These are phyloP conservation scores for Thelonectria olida DNA, from an alignment of 2,329 filamentous ascomycete species.

Conservation along the genomic window DNA sequence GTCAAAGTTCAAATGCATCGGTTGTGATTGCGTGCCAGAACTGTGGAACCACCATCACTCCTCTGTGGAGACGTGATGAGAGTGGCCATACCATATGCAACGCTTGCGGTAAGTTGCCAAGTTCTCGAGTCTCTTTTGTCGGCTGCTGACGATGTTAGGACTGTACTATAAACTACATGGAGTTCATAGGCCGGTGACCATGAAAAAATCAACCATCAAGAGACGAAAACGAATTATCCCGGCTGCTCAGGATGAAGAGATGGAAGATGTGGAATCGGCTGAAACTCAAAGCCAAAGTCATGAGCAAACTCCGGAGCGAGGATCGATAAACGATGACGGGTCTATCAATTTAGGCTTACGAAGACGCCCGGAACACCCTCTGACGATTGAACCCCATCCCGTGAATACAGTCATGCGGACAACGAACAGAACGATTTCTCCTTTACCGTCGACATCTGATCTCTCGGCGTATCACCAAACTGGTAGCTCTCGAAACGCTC, in stretches of 20 bases:
- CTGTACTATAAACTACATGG: slow-evolving; percentile 97
- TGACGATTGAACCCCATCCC: slow-evolving; percentile 59
- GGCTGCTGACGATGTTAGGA: slow-evolving; percentile 59
- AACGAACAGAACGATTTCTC: slow-evolving; percentile 55
- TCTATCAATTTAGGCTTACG: slow-evolving; percentile 70
- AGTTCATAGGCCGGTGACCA: slow-evolving; percentile 91
- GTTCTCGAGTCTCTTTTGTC: neutral
- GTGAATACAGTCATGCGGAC: slow-evolving; percentile 54
- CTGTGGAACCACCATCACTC: slow-evolving; percentile 95
- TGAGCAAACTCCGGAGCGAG: slow-evolving; percentile 57
- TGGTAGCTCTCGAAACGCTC: slow-evolving; percentile 47
- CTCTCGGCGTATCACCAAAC: slow-evolving; percentile 63
- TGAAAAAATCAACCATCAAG: slow-evolving; percentile 99
- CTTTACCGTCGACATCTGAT: slow-evolving; percentile 53
- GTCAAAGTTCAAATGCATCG: slow-evolving; percentile 43
- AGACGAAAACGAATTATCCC: slow-evolving; percentile 94
- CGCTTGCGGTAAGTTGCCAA: slow-evolving; percentile 81
- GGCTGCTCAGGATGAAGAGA: slow-evolving; percentile 65
- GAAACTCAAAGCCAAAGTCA: slow-evolving; percentile 47
- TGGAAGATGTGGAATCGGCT: slow-evolving; percentile 59
- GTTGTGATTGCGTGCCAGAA: slow-evolving; percentile 92
- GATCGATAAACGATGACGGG: slow-evolving; percentile 69
- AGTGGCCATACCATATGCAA: slow-evolving; percentile 98
- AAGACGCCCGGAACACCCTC: slow-evolving; percentile 55
- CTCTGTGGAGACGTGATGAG: slow-evolving; percentile 93